These are phyloP conservation scores for Chenopodium formosanum DNA, from an alignment of 148 eudicot genomes.

Conservation along the genomic window DNA sequence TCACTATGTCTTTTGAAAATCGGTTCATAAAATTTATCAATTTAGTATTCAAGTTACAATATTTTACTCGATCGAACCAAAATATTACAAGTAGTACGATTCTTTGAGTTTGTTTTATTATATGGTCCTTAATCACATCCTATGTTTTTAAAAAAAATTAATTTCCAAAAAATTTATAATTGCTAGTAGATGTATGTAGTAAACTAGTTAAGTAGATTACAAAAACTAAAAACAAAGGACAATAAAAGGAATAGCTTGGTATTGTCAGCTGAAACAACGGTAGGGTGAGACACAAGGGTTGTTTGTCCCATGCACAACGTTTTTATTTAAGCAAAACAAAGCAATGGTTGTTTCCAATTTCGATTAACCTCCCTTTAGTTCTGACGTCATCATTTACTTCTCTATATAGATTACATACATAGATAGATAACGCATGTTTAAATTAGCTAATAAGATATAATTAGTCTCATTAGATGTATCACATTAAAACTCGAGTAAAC, in stretches of 20 bases:
- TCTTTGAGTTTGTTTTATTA: background rate
- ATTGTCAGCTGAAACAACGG: slow-evolving; percentile 37
- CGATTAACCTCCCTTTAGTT: background rate
- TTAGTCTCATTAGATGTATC: too few species aligned
- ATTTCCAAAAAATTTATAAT: background rate
- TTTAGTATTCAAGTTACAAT: slow-evolving; percentile 10
- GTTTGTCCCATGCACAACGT: background rate
- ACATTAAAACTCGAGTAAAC: too few species aligned
- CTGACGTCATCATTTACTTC: background rate
- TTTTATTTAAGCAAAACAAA: background rate
- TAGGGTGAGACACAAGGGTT: slow-evolving; percentile 11
- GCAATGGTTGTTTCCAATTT: background rate
- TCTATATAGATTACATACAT: too few species aligned
- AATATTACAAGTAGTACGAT: background rate
- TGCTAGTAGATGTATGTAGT: background rate
- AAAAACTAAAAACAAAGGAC: slow-evolving; percentile 2
- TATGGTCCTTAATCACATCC: background rate
- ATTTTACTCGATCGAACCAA: background rate
- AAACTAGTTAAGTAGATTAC: background rate
- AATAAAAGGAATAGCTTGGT: background rate
- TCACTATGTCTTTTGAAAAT: slow-evolving; percentile 12
- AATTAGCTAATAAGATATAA: too few species aligned
- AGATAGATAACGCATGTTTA: too few species aligned
- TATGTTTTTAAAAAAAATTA: background rate
- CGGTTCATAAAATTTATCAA: slow-evolving; percentile 6